Base-by-base conservation (phyloP, 176 grass and related monocot species). In the Oryza longistaminata region DNA sequence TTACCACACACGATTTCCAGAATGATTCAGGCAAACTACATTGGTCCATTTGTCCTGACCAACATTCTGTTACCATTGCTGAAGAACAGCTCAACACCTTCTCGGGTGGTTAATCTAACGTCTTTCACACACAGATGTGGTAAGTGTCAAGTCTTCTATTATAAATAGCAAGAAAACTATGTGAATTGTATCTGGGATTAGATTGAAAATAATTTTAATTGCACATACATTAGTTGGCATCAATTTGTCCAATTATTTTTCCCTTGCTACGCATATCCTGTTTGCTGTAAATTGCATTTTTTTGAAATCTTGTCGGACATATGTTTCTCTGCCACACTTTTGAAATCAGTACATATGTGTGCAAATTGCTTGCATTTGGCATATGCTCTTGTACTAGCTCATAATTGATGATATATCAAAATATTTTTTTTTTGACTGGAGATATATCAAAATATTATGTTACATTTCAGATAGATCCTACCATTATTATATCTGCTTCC, bases 101-200 rank as follows among this genome's bases (percentile, higher is more conserved):
- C 93, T 64, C 77, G 93, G 42, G 83, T 98, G 19, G 91, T 98
- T 87, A 95, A 98, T 76, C 73, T 98, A 49, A 94, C 96, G 58
- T 98, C 96, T 81, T 98, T 98, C 78, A 98, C 96, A 37, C 93
- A 98, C 82, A 93, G 93, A 92, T 94, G 88, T 50, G 93, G 93
- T 95, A 85, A 92, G 77, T 60, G n/a, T 58, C 70, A 21, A 71
- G 16, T 81, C 42, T 21, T 49, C 69, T 49, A 66, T 43, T 88
- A 34, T 43, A 68, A 62, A 76, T 66, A 9, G 17, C 27, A 44
- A 48, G 35, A 10, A 16, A 39, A 60, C 33, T 76, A 3, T 87
- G 24, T 15, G 37, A 84, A 79, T 45, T 58, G 15, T 22, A 2
- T 24, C 10, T 37, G 35, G 35, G 35, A 37, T 37, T 5, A 37